phyloP scores from a whole-genome alignment of 2,329 filamentous ascomycete species.

The Aspergillus chevalieri region DNA sequence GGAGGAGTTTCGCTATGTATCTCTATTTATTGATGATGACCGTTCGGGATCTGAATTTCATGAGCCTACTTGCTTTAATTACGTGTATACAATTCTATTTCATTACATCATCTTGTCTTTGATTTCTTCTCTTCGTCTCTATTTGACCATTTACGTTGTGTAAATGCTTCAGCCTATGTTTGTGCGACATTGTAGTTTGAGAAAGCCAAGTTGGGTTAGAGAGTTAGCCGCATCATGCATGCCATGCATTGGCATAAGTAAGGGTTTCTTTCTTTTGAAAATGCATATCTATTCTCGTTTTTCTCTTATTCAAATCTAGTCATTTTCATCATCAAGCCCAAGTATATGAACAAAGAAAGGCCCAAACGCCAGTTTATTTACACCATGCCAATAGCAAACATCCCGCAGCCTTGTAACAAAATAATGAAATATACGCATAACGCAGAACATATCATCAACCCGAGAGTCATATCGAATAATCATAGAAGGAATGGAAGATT shows the following conservation, averaged over 20 bases:
- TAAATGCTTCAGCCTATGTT: no score
- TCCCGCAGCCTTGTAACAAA: background rate
- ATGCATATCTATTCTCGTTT: no score
- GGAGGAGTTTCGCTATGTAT: background rate
- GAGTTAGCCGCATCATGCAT: no score
- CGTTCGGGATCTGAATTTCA: conserved; percentile 4
- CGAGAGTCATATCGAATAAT: background rate
- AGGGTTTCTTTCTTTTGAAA: no score
- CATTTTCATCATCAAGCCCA: no score
- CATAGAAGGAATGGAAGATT: conserved; percentile 2
- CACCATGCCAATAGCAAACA: background rate
- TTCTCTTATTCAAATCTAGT: no score
- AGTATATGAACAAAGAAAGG: background rate
- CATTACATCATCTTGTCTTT: background rate
- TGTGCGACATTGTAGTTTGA: no score
- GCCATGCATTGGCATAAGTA: no score
- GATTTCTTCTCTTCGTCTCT: background rate
- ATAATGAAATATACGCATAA: background rate
- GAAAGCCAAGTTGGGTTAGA: no score
- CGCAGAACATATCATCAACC: background rate
- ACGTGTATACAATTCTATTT: conserved; percentile 5
- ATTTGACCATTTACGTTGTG: background rate
- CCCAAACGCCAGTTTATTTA: background rate
- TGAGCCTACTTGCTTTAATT: conserved; percentile 3
- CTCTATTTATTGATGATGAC: conserved; percentile 8